Base-by-base conservation (phyloP, 345 rosid genomes). In the Fremontodendron californicum region DNA sequence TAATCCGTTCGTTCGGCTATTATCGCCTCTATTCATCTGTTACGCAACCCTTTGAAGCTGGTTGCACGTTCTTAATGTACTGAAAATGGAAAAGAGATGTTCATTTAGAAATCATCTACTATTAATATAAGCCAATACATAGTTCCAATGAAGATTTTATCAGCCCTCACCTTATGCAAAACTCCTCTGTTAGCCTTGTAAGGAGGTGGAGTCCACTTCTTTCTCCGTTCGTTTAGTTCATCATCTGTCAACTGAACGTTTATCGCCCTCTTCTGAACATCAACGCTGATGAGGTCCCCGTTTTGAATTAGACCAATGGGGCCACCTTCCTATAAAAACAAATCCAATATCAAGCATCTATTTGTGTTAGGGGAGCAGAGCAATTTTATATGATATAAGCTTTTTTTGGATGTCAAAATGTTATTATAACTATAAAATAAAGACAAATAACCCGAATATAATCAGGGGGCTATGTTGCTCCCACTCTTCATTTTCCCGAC, bases 61-160 rank as follows among this genome's bases (percentile, higher is more conserved):
- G 83, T 72, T 91, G 88, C 77, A 96, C 99, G 1, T 83, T 92
- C 94, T 92, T 94, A 83, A 96, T 92, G 89, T 96, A 94, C 98
- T 94, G 90, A 35, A 71, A 83, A 85, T 52, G 55, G 57, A 75
- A 55, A 42, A 73, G 19, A 69, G 11, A 42, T 42, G 23, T 58
- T 62, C 16, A 0, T 18, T 80, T 55, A 69, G 78, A 19, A 9
- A 54, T 39, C 19, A 54, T 39, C 19, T 63, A 76, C 62, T 9
- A 49, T 29, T 21, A 49, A 7, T 2, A 37, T 49, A 49, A 3
- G 16, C 5, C 21, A 60, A 29, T 15, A 6, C 40, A 51, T 37
- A 31, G 15, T 39, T 76, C 55, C 1, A 3, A 39, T 21, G 61
- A 31, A 49, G 73, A 66, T 72, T n/a, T n/a, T 27, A 9, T 61